Percentiles rank a stretch among this genome's conserved stretches.
These are phyloP conservation scores for Aspergillus pseudoviridinutans DNA, from an alignment of 2,329 filamentous ascomycete species.

Conservation along the genomic window DNA sequence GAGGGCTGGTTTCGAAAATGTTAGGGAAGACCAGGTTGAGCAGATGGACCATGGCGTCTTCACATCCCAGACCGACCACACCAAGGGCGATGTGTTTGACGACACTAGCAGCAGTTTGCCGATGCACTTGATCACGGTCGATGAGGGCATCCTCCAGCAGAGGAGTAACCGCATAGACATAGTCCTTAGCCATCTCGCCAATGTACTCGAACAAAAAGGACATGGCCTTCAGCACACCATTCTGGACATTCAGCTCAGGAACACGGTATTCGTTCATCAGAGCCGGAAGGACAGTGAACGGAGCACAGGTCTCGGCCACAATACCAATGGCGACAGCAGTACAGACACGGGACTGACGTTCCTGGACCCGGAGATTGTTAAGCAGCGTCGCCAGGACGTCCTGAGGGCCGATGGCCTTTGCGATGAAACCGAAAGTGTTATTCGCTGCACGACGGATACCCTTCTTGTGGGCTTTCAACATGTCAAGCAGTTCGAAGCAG, in stretches of 20 bases:
- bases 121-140: slow-evolving; percentile 95
- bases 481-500: slow-evolving; percentile 96
- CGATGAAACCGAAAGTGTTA: slow-evolving; percentile 99
- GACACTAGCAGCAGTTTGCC: slow-evolving; percentile 91
- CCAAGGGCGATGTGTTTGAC: slow-evolving; percentile 98
- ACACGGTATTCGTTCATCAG: slow-evolving; percentile 99
- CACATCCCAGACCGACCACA: slow-evolving; percentile 94
- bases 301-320: slow-evolving; percentile 95
- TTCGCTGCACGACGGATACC: slow-evolving; percentile 96
- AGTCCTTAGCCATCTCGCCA: slow-evolving; percentile 99
- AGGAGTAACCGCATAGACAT: slow-evolving; percentile 96
- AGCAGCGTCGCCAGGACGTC: slow-evolving; percentile 93
- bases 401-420: slow-evolving; percentile 96
- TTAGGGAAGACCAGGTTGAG: slow-evolving; percentile 96
- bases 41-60: slow-evolving; percentile 97
- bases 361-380: slow-evolving; percentile 94
- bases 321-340: slow-evolving; percentile 98
- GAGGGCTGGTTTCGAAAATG: slow-evolving; percentile 93
- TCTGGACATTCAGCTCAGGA: slow-evolving; percentile 96
- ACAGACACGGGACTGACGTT: slow-evolving; percentile 96
- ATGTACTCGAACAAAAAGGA: slow-evolving; percentile 99
- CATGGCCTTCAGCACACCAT: slow-evolving; percentile 93
- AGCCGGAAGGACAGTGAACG: slow-evolving; percentile 96
- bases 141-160: slow-evolving; percentile 95
- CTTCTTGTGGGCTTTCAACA: slow-evolving; percentile 99